These are phyloP conservation scores for Leccinum huronense DNA, from an alignment of 1,284 basidiomycete species.

Conservation along the genomic window DNA sequence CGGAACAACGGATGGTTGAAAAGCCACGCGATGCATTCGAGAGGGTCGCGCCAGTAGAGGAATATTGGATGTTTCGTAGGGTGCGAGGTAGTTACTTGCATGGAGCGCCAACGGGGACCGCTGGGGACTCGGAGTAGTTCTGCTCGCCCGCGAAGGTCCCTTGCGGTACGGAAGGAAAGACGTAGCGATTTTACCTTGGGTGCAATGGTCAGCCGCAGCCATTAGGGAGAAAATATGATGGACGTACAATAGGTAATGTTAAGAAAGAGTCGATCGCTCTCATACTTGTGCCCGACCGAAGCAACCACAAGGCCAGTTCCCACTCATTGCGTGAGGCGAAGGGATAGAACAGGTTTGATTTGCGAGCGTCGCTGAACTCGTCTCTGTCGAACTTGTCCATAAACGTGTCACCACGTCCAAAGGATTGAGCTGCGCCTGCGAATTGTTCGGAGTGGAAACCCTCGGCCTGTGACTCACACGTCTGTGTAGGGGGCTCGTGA, in stretches of 20 bases:
- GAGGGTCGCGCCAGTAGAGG: neutral
- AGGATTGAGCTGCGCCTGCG: neutral
- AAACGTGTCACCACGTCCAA: neutral
- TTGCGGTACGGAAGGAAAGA: neutral
- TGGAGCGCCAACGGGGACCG: neutral
- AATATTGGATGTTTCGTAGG: neutral
- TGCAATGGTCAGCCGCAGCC: neutral
- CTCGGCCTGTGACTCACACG: neutral
- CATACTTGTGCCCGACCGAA: neutral
- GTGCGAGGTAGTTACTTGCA: neutral
- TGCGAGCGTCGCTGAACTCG: neutral
- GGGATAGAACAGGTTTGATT: neutral
- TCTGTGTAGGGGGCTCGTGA: neutral
- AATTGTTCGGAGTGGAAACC: neutral
- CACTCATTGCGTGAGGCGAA: neutral
- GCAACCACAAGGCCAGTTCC: slow-evolving; percentile 2
- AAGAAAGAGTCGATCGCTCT: neutral
- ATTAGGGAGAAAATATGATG: neutral
- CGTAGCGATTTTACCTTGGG: neutral
- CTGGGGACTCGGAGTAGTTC: neutral
- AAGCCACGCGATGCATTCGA: neutral
- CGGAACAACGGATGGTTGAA: neutral
- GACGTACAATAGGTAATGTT: neutral
- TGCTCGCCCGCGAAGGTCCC: neutral
- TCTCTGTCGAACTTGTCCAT: neutral